Percentiles rank a stretch among this genome's conserved stretches.
Evolutionary conservation across 2,329 filamentous ascomycete genomes (phyloP).

Genomic region (Boeremia lycopersici): DNA sequence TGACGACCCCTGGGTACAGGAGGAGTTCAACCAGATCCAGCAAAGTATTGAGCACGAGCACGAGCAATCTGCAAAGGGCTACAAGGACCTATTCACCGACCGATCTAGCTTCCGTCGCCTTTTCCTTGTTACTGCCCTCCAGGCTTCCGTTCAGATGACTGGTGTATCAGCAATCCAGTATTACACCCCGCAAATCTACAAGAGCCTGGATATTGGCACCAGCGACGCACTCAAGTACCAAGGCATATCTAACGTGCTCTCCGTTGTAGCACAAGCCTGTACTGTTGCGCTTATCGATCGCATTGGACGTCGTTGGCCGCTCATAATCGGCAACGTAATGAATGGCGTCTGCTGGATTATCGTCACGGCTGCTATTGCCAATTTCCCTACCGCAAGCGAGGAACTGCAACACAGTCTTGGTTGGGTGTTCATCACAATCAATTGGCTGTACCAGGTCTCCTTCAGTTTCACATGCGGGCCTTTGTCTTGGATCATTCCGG

Average conservation of each 20-base stretch:
- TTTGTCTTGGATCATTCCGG: conserved; percentile 67
- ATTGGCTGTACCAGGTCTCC: conserved; percentile 81
- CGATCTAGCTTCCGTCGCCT: conserved; percentile 72
- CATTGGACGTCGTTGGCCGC: conserved; percentile 63
- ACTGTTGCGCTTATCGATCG: conserved; percentile 72
- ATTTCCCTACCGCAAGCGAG: conserved; percentile 64
- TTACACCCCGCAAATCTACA: conserved; percentile 71
- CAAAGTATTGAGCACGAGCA: conserved; percentile 70
- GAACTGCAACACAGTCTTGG: conserved; percentile 67
- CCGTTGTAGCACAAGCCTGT: conserved; percentile 69
- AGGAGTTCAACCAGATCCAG: conserved; percentile 75
- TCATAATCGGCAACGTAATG: conserved; percentile 73
- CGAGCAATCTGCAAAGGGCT: conserved; percentile 72
- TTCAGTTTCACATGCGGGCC: conserved; percentile 75
- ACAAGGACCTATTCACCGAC: conserved; percentile 70
- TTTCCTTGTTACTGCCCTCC: conserved; percentile 71
- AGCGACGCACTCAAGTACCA: conserved; percentile 74
- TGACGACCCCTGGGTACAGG: conserved; percentile 71
- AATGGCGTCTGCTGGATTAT: conserved; percentile 77
- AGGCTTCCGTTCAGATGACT: conserved; percentile 77
- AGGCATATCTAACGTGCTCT: conserved; percentile 74
- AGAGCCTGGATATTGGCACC: conserved; percentile 67
- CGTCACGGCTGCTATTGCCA: conserved; percentile 61
- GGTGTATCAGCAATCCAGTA: conserved; percentile 71
- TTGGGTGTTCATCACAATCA: conserved; percentile 70